phyloP scores from a whole-genome alignment of 106 monocot genomes.

The Vanilla planifolia region DNA sequence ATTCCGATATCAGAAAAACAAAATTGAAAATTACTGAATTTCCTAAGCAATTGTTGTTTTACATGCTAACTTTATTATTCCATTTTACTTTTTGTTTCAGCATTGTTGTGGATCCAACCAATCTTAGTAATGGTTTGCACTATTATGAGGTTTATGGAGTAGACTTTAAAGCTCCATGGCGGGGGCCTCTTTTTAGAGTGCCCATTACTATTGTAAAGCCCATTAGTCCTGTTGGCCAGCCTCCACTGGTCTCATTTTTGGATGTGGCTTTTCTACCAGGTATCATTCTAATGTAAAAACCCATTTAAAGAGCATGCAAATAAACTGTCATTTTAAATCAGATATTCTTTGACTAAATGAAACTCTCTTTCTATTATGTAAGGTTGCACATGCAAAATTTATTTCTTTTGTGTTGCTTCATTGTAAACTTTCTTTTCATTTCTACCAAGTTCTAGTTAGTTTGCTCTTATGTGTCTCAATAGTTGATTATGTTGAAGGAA shows the following conservation, averaged over 20 bases:
- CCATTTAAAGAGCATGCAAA: not conserved
- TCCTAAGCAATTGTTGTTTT: not conserved
- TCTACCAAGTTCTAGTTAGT: too few relatives aligned
- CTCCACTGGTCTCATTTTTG: slow-evolving; percentile 48
- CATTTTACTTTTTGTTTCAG: slow-evolving; percentile 32
- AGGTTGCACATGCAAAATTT: not conserved
- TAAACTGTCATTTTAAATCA: too few relatives aligned
- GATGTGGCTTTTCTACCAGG: slow-evolving; percentile 69
- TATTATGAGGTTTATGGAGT: slow-evolving; percentile 84
- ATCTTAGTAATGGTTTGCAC: slow-evolving; percentile 71
- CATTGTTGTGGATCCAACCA: slow-evolving; percentile 81
- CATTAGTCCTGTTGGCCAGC: slow-evolving; percentile 32
- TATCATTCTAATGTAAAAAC: slow-evolving; percentile 18
- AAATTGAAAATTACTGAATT: not conserved
- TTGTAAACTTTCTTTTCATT: too few relatives aligned
- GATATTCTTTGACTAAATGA: too few relatives aligned
- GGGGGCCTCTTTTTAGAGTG: slow-evolving; percentile 87
- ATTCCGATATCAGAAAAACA: too few relatives aligned
- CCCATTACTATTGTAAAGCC: slow-evolving; percentile 85
- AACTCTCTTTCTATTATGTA: too few relatives aligned
- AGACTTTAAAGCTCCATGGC: slow-evolving; percentile 83
- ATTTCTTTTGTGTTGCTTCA: too few relatives aligned
- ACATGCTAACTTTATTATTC: not conserved
- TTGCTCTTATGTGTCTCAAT: too few relatives aligned
- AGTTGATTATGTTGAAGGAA: too few relatives aligned